phyloP scores from a whole-genome alignment of 169 alveolate genomes.

The Theileria parva region DNA sequence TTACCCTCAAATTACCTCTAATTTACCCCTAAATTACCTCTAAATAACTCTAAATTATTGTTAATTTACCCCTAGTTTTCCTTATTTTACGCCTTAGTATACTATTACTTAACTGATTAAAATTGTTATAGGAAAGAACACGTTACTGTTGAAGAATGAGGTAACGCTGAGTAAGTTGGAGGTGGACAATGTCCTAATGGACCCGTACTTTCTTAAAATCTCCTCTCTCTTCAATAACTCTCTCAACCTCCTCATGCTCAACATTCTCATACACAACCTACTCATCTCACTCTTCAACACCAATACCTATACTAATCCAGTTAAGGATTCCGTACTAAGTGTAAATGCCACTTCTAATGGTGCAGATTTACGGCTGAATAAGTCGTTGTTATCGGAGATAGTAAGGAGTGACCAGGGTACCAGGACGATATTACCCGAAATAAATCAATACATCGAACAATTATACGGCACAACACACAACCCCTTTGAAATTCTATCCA shows the following conservation, averaged over 20 bases:
- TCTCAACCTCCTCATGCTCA: conserved; percentile 51
- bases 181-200: conserved; percentile 47
- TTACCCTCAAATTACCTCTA: too few relatives aligned
- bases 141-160: conserved; percentile 46
- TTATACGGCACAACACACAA: background rate
- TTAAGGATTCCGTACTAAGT: background rate
- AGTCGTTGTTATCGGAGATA: background rate
- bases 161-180: conserved; percentile 59
- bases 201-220: conserved; percentile 65
- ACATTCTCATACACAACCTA: conserved; percentile 23
- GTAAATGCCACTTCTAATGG: background rate
- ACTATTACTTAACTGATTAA: too few relatives aligned
- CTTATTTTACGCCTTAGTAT: too few relatives aligned
- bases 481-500: too few relatives aligned
- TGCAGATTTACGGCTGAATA: background rate
- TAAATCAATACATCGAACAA: background rate
- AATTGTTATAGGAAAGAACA: background rate
- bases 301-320: background rate
- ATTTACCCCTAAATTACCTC: too few relatives aligned
- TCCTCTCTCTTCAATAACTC: conserved; percentile 68
- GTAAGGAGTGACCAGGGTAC: background rate
- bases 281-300: background rate
- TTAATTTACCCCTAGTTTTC: too few relatives aligned
- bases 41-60: too few relatives aligned
- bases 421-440: background rate